Evolutionary conservation across 2,329 filamentous ascomycete species (phyloP).

Genomic region (Macrophomina pseudophaseolina): DNA sequence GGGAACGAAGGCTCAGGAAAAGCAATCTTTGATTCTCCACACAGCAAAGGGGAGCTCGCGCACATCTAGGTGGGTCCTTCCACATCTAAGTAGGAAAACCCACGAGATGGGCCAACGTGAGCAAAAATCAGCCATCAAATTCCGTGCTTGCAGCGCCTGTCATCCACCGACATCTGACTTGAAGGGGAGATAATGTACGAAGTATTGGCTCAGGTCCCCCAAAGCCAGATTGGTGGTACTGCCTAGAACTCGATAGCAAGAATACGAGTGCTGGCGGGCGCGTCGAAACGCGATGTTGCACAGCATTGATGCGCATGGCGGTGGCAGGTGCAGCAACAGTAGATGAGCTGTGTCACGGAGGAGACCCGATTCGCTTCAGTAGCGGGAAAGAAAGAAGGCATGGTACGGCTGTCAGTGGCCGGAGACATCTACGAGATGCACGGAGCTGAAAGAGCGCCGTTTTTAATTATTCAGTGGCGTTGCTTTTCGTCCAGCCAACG

Average conservation of each 20-base stretch:
- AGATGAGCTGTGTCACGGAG: not conserved
- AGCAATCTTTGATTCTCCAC: not conserved
- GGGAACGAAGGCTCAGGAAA: not conserved
- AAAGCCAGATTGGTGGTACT: not conserved
- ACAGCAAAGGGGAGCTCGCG: not conserved
- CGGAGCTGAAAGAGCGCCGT: not conserved
- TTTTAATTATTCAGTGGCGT: not conserved
- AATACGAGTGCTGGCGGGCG: not conserved
- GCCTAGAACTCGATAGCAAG: not conserved
- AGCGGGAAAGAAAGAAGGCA: not conserved
- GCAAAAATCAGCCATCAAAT: not conserved
- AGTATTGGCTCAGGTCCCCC: slow-evolving; percentile 5
- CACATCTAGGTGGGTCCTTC: not conserved
- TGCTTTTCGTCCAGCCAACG: not conserved
- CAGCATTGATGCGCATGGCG: not conserved
- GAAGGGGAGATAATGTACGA: not conserved
- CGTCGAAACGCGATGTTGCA: slow-evolving; percentile 10
- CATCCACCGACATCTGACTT: not conserved
- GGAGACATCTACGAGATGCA: not conserved
- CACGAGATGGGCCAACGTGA: not conserved
- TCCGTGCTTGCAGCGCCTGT: not conserved
- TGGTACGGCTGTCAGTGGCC: not conserved
- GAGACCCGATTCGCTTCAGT: slow-evolving; percentile 6
- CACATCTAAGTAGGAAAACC: not conserved
- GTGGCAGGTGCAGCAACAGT: not conserved